Base-by-base conservation (phyloP, 768 basidiomycete genomes). In the Amyloporia xantha region DNA sequence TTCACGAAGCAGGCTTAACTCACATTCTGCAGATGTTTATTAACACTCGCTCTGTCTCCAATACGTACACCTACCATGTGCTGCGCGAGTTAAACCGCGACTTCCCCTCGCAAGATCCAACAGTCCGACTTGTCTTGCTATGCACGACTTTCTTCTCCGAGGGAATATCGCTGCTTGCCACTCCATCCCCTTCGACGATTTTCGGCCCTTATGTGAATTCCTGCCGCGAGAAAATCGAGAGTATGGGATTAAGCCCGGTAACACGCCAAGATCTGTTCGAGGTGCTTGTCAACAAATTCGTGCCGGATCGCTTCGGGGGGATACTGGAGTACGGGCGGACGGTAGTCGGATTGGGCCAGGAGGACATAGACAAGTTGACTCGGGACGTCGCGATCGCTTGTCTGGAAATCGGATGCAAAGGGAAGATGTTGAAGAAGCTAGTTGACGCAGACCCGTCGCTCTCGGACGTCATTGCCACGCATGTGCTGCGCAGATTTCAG, bases 111-210 rank as follows among this genome's bases (percentile, higher is more conserved):
- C 56, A 70, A 5, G 76, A 86, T 58, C 72, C 74, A 19, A 70
- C 70, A 41, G 82, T 81, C 53, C 82, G 86, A 36, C 72, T 82
- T 19, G 84, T 85, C 47, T 79, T 93, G 66, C 72, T 91, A n/a
- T 71, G 88, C 48, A 77, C 79, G 13, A 70, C 83, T 17, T 86
- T 84, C 64, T 68, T 81, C 27, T 60, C 65, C 40, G 64, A 56
- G 42, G 54, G 30, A 10, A 53, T 65, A 11, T 52, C 57, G 24
- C 37, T 56, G 7, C 19, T 39, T 12, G 17, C 27, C 35, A 65
- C 65, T 47, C 62, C 59, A 13, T 51, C 66, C 19, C 51, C 59
- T 26, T 51, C 52, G 3, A 20, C 38, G 24, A 7, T 21, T 1
- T n/a, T 50, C 12, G 27, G 28, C 5, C 23, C 45, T 11, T 59